These are phyloP conservation scores for Flaveria ramosissima DNA, from an alignment of 129 eudicot species.

Conservation along the genomic window DNA sequence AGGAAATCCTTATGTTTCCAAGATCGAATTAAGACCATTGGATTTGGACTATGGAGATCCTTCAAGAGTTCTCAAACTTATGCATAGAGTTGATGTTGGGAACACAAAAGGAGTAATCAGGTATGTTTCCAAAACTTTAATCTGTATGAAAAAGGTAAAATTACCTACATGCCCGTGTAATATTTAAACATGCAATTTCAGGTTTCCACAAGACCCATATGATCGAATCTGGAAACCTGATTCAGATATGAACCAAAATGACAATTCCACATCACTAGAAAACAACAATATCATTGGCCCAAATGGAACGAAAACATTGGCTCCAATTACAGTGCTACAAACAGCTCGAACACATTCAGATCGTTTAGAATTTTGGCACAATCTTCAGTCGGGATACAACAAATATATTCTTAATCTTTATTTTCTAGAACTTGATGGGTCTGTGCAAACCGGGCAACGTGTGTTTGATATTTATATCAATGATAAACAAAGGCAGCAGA, in stretches of 20 bases:
- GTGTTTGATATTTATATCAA: conserved; percentile 60
- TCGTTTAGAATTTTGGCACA: conserved; percentile 49
- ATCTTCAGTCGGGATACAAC: conserved; percentile 39
- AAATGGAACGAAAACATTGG: conserved; percentile 21
- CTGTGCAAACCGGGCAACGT: conserved; percentile 60
- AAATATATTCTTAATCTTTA: conserved; percentile 52
- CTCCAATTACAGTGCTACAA: conserved; percentile 60
- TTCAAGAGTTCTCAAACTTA: conserved; percentile 47
- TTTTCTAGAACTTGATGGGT: conserved; percentile 54
- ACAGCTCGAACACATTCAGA: conserved; percentile 64
- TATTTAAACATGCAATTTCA: conserved; percentile 34
- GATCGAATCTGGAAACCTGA: conserved; percentile 69
- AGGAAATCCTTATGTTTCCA: conserved; percentile 58
- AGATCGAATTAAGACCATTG: conserved; percentile 58
- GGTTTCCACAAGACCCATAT: conserved; percentile 61
- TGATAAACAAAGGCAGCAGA: conserved; percentile 29
- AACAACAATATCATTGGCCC: conserved; percentile 11
- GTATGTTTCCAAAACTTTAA: conserved; percentile 21
- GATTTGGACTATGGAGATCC: conserved; percentile 42
- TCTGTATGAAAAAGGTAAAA: background rate
- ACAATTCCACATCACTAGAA: conserved; percentile 27
- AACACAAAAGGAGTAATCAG: conserved; percentile 49
- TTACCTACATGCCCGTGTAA: background rate
- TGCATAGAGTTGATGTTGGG: conserved; percentile 65
- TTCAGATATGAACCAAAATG: conserved; percentile 31